Evolutionary conservation across 2,329 filamentous ascomycete species (phyloP).

Genomic region (Calonectria pseudoreteaudii): DNA sequence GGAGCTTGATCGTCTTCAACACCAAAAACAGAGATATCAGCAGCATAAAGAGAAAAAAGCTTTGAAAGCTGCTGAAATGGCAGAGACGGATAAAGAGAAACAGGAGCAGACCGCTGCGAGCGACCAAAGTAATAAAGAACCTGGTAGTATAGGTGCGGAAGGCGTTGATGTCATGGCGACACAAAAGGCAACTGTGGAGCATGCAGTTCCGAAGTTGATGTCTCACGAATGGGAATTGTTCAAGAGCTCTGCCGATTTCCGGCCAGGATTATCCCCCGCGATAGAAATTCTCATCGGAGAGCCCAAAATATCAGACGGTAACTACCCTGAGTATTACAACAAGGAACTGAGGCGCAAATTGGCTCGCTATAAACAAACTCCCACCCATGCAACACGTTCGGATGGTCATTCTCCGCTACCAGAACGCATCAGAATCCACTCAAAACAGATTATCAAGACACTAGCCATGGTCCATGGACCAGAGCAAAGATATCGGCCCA

Average conservation of each 20-base stretch:
- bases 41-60: not conserved
- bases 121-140: too few relatives aligned
- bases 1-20: slow-evolving; percentile 29
- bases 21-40: not conserved
- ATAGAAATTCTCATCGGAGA: not conserved
- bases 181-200: not conserved
- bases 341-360: not conserved
- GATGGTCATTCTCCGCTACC: not conserved
- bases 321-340: not conserved
- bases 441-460: not conserved
- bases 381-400: not conserved
- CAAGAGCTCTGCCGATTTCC: not conserved
- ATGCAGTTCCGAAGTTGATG: not conserved
- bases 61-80: not conserved
- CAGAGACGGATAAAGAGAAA: not conserved
- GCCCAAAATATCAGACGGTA: not conserved
- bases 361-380: not conserved
- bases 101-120: not conserved
- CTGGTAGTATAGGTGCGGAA: not conserved
- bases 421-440: not conserved
- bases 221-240: not conserved
- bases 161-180: not conserved
- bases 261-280: not conserved
- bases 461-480: not conserved
- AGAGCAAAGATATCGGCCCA: not conserved